A percentile compares a stretch with the other conserved stretches of the same genome.
These are phyloP conservation scores for Gymnopilus dilepis DNA, from an alignment of 768 basidiomycete genomes.

Conservation along the genomic window DNA sequence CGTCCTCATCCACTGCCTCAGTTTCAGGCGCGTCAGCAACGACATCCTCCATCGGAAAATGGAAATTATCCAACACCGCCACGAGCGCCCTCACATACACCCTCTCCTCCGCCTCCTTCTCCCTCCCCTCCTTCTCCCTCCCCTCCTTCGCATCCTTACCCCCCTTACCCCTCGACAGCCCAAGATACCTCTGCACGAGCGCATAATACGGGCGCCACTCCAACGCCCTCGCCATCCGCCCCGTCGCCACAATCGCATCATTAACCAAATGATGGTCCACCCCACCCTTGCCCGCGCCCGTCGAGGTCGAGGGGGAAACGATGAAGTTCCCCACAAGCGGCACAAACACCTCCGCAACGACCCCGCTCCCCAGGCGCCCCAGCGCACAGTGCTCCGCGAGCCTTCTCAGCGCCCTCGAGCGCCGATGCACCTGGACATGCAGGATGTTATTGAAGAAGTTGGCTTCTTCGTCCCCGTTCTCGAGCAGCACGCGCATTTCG, in stretches of 20 bases:
- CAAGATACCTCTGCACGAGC: slow-evolving; percentile 82
- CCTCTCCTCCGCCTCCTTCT: slow-evolving; percentile 74
- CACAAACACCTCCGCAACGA: slow-evolving; percentile 81
- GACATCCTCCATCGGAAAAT: slow-evolving; percentile 80
- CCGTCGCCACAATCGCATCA: slow-evolving; percentile 83
- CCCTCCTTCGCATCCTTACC: slow-evolving; percentile 75
- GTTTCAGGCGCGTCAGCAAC: slow-evolving; percentile 42
- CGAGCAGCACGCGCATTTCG: slow-evolving; percentile 83
- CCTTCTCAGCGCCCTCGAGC: slow-evolving; percentile 84
- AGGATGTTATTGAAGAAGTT: slow-evolving; percentile 97
- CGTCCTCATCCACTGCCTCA: slow-evolving; percentile 36
- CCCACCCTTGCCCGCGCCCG: too few relatives aligned
- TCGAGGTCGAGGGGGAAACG: slow-evolving; percentile 54
- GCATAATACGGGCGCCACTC: slow-evolving; percentile 85
- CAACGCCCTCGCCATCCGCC: slow-evolving; percentile 76
- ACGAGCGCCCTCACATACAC: slow-evolving; percentile 87
- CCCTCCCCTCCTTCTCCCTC: slow-evolving; percentile 75
- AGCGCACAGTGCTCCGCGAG: slow-evolving; percentile 78
- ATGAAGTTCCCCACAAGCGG: slow-evolving; percentile 89
- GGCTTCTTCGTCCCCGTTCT: slow-evolving; percentile 90
- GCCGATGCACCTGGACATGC: slow-evolving; percentile 91
- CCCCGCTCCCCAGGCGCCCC: slow-evolving; percentile 67
- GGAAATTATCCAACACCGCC: slow-evolving; percentile 86
- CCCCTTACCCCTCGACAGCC: slow-evolving; percentile 68
- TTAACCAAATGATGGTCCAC: slow-evolving; percentile 88